Evolutionary conservation across 2,329 filamentous ascomycete species (phyloP).

Genomic region (Phialemoniopsis sp.): DNA sequence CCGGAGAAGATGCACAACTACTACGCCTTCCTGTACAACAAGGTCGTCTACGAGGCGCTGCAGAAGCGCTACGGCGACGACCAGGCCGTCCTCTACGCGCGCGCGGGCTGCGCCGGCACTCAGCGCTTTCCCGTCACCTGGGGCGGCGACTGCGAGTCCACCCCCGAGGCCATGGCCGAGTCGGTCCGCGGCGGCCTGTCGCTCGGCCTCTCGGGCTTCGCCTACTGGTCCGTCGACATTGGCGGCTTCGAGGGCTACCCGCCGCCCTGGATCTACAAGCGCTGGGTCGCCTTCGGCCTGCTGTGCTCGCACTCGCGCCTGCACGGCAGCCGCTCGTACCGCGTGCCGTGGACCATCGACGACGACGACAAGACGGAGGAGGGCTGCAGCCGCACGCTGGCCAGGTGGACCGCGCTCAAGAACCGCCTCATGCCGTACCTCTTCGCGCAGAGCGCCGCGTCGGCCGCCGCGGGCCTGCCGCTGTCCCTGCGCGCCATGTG

Average conservation of each 20-base stretch:
- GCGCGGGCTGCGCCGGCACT: conserved; percentile 62
- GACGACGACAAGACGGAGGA: conserved; percentile 53
- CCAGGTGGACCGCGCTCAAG: conserved; percentile 45
- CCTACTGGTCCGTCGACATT: conserved; percentile 24
- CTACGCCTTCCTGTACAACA: conserved; percentile 72
- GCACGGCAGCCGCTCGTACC: conserved; percentile 66
- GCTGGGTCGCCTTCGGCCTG: conserved; percentile 74
- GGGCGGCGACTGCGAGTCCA: conserved; percentile 74
- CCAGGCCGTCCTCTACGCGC: conserved; percentile 62
- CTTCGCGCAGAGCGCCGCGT: conserved; percentile 33
- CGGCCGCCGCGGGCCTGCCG: conserved; percentile 13
- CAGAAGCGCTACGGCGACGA: conserved; percentile 44
- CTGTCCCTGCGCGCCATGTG: conserved; percentile 58
- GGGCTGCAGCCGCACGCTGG: conserved; percentile 46
- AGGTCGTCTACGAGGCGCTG: conserved; percentile 62
- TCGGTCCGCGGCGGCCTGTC: conserved; percentile 27
- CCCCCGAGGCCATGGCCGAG: conserved; percentile 69
- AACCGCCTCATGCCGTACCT: conserved; percentile 49
- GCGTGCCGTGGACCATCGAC: conserved; percentile 72
- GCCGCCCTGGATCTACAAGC: conserved; percentile 67
- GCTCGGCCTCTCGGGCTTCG: conserved; percentile 19
- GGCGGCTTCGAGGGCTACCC: conserved; percentile 61
- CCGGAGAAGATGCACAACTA: conserved; percentile 71
- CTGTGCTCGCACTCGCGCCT: conserved; percentile 67
- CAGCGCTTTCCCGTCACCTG: conserved; percentile 68